Evolutionary conservation across 2,329 filamentous ascomycete species (phyloP).

Genomic region (Metarhizium album): DNA sequence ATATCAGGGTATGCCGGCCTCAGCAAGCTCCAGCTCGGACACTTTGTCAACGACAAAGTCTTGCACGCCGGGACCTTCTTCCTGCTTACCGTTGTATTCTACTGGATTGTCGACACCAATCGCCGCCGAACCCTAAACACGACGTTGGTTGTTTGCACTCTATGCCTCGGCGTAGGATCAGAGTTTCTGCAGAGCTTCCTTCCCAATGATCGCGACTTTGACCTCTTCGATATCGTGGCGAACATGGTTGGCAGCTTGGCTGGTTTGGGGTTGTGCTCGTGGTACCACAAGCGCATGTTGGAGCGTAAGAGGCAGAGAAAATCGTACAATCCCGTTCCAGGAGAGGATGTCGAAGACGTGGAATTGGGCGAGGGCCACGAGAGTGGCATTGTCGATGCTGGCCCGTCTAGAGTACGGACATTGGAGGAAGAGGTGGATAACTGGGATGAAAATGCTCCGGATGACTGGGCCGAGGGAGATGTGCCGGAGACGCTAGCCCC

Average conservation of each 20-base stretch:
- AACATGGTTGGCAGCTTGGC: conserved; percentile 71
- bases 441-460: conserved; percentile 75
- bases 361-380: conserved; percentile 69
- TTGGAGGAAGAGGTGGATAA: conserved; percentile 82
- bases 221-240: conserved; percentile 76
- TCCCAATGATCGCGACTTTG: conserved; percentile 60
- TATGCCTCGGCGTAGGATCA: conserved; percentile 58
- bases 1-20: conserved; percentile 73
- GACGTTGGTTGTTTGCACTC: conserved; percentile 70
- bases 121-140: conserved; percentile 77
- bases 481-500: conserved; percentile 14
- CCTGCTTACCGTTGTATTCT: conserved; percentile 75
- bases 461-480: conserved; percentile 47
- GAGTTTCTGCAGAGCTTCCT: conserved; percentile 68
- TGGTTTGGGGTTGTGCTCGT: conserved; percentile 64
- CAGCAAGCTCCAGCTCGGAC: conserved; percentile 45
- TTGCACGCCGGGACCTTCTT: conserved; percentile 87
- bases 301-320: conserved; percentile 70
- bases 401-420: conserved; percentile 20
- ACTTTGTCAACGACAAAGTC: conserved; percentile 74
- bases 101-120: conserved; percentile 92
- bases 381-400: conserved; percentile 40
- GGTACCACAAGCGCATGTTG: conserved; percentile 94
- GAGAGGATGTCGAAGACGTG: conserved; percentile 54
- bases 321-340: conserved; percentile 59